phyloP scores from a whole-genome alignment of 805 yeast genomes.

The Ogataea naganishii region DNA sequence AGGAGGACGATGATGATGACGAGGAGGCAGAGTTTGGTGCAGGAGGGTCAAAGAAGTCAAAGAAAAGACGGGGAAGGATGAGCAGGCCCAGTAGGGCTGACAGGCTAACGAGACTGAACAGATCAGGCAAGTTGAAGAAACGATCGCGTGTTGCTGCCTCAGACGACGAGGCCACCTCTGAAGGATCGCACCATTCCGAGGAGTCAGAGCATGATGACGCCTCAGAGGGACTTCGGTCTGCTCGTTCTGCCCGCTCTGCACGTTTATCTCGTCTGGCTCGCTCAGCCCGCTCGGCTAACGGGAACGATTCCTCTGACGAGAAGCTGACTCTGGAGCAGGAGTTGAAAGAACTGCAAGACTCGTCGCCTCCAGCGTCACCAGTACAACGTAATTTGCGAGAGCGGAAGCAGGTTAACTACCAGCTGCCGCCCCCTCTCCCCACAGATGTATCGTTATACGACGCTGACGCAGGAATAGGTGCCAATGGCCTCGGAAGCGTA shows the following conservation, averaged over 20 bases:
- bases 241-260: too few species aligned
- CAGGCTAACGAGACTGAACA: slow-evolving; percentile 9
- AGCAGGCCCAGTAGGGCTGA: slow-evolving; percentile 6
- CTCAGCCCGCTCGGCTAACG: too few species aligned
- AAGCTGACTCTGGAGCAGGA: slow-evolving; percentile 49
- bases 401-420: slow-evolving; percentile 68
- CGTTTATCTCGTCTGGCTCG: slow-evolving; percentile 10
- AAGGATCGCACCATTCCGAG: too few species aligned
- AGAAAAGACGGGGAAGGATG: slow-evolving; percentile 7
- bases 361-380: slow-evolving; percentile 47
- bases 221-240: too few species aligned
- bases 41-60: slow-evolving; percentile 5
- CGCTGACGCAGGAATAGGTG: too few species aligned
- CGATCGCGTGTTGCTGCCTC: too few species aligned
- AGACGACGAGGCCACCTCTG: too few species aligned
- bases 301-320: slow-evolving; percentile 9
- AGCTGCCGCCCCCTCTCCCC: slow-evolving; percentile 72
- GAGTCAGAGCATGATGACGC: too few species aligned
- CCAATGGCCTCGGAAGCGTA: too few species aligned
- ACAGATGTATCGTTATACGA: slow-evolving; percentile 32
- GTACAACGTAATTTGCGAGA: slow-evolving; percentile 48
- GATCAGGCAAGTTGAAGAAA: slow-evolving; percentile 6
- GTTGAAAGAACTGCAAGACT: slow-evolving; percentile 53
- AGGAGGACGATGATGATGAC: slow-evolving; percentile 21
- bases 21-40: slow-evolving; percentile 15